Conservation (phyloP, 176 grass and related monocot genomes). For the Musa schizocarpa region DNA sequence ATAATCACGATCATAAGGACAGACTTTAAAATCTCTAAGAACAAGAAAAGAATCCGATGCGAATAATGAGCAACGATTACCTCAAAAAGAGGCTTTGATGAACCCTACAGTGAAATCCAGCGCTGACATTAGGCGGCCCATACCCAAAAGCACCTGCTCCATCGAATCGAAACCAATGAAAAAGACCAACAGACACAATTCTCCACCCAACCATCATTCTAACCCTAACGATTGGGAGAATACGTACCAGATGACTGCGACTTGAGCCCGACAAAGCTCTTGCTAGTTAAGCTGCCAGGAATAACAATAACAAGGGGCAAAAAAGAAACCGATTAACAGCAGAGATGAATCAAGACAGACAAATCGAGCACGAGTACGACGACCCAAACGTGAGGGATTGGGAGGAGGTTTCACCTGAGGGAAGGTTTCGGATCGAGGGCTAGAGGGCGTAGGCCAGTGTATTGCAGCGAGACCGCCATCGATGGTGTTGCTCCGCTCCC, state of each 20-base stretch:
- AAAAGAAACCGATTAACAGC: neutral
- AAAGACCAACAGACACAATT: neutral
- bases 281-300: slow-evolving; percentile 41
- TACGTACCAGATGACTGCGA: slow-evolving; percentile 27
- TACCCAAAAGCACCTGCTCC: slow-evolving; percentile 45
- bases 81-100: slow-evolving; percentile 50
- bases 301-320: neutral
- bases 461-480: slow-evolving; percentile 28
- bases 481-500: neutral
- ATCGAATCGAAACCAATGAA: slow-evolving; percentile 24
- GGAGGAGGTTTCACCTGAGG: slow-evolving; percentile 13
- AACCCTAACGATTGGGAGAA: neutral
- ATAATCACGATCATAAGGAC: neutral
- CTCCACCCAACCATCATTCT: neutral
- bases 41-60: neutral
- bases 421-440: slow-evolving; percentile 4
- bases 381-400: neutral
- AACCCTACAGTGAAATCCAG: slow-evolving; percentile 45
- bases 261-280: slow-evolving; percentile 49
- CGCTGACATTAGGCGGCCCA: slow-evolving; percentile 46
- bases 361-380: neutral
- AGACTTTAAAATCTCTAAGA: neutral
- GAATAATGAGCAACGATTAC: slow-evolving; percentile 14
- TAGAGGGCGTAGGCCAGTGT: slow-evolving; percentile 6
- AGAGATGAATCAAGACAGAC: neutral